Conservation (phyloP, 2,329 filamentous ascomycete species). For the Pestalotiopsis sp. region DNA sequence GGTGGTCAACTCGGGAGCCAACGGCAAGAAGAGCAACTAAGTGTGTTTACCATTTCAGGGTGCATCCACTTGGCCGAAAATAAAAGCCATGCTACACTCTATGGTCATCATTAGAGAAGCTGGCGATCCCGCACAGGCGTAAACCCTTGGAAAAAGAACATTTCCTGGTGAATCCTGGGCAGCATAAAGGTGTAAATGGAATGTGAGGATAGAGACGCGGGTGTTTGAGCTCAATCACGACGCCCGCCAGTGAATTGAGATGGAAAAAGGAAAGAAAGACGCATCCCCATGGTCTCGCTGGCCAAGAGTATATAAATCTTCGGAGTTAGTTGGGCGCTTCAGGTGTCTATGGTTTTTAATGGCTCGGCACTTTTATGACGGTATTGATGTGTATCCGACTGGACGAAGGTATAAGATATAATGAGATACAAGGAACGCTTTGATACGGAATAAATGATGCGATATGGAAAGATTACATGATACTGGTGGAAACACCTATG, state of each 20-base stretch:
- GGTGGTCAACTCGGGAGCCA: not conserved
- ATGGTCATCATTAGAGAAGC: not conserved
- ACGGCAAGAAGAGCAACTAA: conserved; percentile 9
- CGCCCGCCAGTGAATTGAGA: not conserved
- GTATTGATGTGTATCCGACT: not conserved
- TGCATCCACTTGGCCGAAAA: not conserved
- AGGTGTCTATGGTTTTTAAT: not conserved
- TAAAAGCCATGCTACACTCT: not conserved
- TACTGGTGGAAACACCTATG: no score
- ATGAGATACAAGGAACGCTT: not conserved
- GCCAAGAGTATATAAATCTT: not conserved
- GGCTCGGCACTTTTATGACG: not conserved
- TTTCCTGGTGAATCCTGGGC: not conserved
- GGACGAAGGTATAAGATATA: not conserved
- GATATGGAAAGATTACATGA: not conserved
- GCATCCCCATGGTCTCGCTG: not conserved
- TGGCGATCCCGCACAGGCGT: not conserved
- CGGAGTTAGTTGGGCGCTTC: not conserved
- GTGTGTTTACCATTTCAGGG: not conserved
- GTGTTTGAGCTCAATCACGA: not conserved
- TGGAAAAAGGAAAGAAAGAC: not conserved
- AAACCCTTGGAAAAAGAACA: not conserved
- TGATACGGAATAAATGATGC: not conserved
- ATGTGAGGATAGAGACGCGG: not conserved
- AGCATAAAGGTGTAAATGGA: not conserved